Conservation (phyloP, 208 protist species). For the Crithidia expoeki region DNA sequence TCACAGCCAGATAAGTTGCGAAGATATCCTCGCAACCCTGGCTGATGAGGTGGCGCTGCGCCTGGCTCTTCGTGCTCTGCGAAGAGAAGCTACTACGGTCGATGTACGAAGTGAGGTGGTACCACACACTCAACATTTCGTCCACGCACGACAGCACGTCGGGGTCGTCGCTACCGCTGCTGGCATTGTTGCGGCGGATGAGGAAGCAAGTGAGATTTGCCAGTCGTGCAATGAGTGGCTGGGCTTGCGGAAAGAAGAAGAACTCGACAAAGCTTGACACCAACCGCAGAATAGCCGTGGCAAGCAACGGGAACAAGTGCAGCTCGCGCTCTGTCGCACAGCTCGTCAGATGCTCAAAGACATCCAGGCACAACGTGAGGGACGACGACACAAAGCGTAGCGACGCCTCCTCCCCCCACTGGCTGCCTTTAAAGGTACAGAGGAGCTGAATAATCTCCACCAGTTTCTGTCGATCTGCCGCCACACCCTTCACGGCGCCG, state of each 20-base stretch:
- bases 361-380: conserved; percentile 38
- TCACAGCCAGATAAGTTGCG: conserved; percentile 30
- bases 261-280: conserved; percentile 47
- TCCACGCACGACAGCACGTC: conserved; percentile 75
- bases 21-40: conserved; percentile 42
- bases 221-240: conserved; percentile 32
- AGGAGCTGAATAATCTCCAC: conserved; percentile 47
- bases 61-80: neutral
- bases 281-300: conserved; percentile 43
- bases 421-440: conserved; percentile 40
- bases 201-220: conserved; percentile 34
- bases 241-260: conserved; percentile 29
- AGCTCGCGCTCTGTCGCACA: conserved; percentile 16
- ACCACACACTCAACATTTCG: conserved; percentile 67
- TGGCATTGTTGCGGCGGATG: conserved; percentile 39
- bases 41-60: conserved; percentile 21
- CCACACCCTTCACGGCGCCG: conserved; percentile 19
- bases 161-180: conserved; percentile 47
- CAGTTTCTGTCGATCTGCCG: conserved; percentile 35
- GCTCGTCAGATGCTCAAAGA: conserved; percentile 36
- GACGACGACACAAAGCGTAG: conserved; percentile 34
- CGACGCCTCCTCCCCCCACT: conserved; percentile 30
- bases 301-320: conserved; percentile 40
- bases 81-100: conserved; percentile 36
- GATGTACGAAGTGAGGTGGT: conserved; percentile 36